Percentiles rank a stretch among this genome's conserved stretches.
phyloP scores from a whole-genome alignment of 2,329 filamentous ascomycete genomes.

The Daldinia sp. region DNA sequence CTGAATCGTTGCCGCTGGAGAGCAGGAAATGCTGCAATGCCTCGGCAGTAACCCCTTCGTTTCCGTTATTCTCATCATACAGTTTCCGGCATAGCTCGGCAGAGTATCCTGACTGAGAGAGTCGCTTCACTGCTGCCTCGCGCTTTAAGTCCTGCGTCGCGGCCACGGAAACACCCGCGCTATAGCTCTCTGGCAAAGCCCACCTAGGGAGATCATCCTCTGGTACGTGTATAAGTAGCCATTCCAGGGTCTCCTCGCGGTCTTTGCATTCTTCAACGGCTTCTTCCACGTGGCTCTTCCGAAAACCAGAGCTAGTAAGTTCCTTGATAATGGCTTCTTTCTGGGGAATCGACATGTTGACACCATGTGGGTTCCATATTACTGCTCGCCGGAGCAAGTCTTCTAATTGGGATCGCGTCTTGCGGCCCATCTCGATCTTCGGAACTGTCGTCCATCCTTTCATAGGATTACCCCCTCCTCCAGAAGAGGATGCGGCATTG shows the following conservation, averaged over 20 bases:
- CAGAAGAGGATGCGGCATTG: slow-evolving; percentile 53
- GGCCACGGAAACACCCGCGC: slow-evolving; percentile 88
- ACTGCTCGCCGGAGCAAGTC: slow-evolving; percentile 80
- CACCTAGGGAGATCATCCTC: slow-evolving; percentile 95
- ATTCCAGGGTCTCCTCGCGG: slow-evolving; percentile 91
- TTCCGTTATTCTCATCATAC: slow-evolving; percentile 74
- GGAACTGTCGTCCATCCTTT: slow-evolving; percentile 87
- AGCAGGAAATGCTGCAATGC: slow-evolving; percentile 79
- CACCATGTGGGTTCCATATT: slow-evolving; percentile 86
- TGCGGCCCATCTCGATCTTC: slow-evolving; percentile 92
- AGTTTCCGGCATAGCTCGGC: slow-evolving; percentile 83
- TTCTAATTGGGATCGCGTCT: slow-evolving; percentile 83
- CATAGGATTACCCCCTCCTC: slow-evolving; percentile 61
- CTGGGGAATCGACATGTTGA: slow-evolving; percentile 71
- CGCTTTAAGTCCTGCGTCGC: slow-evolving; percentile 79
- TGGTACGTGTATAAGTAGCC: slow-evolving; percentile 95
- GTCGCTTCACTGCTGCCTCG: slow-evolving; percentile 84
- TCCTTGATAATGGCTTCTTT: slow-evolving; percentile 76
- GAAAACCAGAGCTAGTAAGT: slow-evolving; percentile 83
- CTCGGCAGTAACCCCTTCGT: slow-evolving; percentile 83
- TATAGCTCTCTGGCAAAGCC: slow-evolving; percentile 92
- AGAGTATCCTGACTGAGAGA: slow-evolving; percentile 87
- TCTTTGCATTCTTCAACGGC: slow-evolving; percentile 90
- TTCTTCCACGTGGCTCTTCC: slow-evolving; percentile 89
- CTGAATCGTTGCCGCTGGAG: slow-evolving; percentile 56